A percentile compares a stretch with the other conserved stretches of the same genome.
Conservation (phyloP, 805 yeast species). For the Wickerhamiella slavikovae region DNA sequence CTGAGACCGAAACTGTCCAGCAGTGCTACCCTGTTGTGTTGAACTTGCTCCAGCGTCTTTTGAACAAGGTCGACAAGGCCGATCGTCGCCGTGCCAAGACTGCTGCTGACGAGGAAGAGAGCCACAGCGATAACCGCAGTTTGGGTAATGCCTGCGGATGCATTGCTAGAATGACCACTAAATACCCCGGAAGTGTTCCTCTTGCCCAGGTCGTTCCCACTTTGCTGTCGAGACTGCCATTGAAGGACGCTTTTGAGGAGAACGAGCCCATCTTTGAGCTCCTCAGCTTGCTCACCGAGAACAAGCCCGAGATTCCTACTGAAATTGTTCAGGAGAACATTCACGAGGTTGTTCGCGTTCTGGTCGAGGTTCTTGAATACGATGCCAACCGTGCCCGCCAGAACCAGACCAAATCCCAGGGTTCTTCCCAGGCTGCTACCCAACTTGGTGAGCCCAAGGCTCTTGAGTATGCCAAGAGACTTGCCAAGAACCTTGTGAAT, state of each 20-base stretch:
- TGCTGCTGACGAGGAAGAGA: conserved; percentile 43
- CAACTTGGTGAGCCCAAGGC: conserved; percentile 59
- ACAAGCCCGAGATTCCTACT: conserved; percentile 34
- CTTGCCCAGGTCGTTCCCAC: conserved; percentile 55
- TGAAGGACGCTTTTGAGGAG: conserved; percentile 78
- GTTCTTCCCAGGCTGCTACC: conserved; percentile 60
- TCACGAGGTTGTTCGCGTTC: conserved; percentile 36
- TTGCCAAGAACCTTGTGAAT: conserved; percentile 52
- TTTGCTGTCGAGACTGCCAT: conserved; percentile 60
- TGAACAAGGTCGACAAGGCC: conserved; percentile 63
- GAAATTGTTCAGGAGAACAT: conserved; percentile 32
- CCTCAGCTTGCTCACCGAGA: conserved; percentile 44
- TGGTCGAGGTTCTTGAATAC: conserved; percentile 50
- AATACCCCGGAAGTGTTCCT: conserved; percentile 48
- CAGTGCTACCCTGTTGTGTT: conserved; percentile 49
- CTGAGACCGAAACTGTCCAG: conserved; percentile 34
- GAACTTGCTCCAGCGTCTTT: conserved; percentile 42
- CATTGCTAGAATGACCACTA: conserved; percentile 76
- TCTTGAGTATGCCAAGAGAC: conserved; percentile 40
- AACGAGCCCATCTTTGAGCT: conserved; percentile 75
- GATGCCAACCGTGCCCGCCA: conserved; percentile 50
- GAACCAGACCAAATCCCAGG: conserved; percentile 58
- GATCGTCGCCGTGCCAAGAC: conserved; percentile 21
- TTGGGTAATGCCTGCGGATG: conserved; percentile 94
- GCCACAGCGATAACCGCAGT: conserved; percentile 65